Evolutionary conservation across 2,329 filamentous ascomycete species (phyloP), one percentile per base, ranked within the genome.

Genomic region (Trichoderma koningii): DNA sequence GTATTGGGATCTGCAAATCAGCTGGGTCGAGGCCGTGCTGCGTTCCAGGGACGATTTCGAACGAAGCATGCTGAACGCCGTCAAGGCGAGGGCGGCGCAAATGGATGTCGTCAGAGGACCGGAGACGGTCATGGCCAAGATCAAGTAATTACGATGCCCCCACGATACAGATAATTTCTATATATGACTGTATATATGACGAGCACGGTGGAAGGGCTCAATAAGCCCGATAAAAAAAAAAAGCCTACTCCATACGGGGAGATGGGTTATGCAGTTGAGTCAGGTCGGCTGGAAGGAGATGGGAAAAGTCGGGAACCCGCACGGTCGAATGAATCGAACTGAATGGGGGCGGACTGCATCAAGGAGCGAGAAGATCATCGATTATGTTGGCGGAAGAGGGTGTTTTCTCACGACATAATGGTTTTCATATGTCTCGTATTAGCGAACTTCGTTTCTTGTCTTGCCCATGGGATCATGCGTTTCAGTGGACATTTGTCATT

Each of bases 71-170:
- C 77, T 98, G 68, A 95, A 92, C 73, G 85, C 87, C 19, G 89
- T 98, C 55, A 98, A 98, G 82, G 87, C 88, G 2, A 87, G 89
- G 74, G 94, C 93, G n/a, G 93, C 92, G 7, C 91, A 92, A 77
- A 85, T 96, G 70, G 88, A 90, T 66, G 88, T 93, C 1, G 89
- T 90, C 68, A 85, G 93, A 68, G 93, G 92, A 0, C 78, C 86
- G 19, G 94, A 98, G 79, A 98, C 95, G 3, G 91, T 99, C 68
- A 97, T 99, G 94, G 88, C 91, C 68, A 94, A 92, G 79, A 87
- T 97, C 55, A 95, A 93, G 78, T 96, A 73, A 50, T 26, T 10
- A 12, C 41, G 28, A 3, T 12, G 7, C 9, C 17, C 6, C 17
- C 5, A 17, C 26, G 26, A 44, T 26, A 47, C 26, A 19, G 5